Evolutionary conservation across 192 early-diverging fungal genomes (phyloP), one percentile per base, ranked within the genome.

Genomic region (Spizellomyces sp.): DNA sequence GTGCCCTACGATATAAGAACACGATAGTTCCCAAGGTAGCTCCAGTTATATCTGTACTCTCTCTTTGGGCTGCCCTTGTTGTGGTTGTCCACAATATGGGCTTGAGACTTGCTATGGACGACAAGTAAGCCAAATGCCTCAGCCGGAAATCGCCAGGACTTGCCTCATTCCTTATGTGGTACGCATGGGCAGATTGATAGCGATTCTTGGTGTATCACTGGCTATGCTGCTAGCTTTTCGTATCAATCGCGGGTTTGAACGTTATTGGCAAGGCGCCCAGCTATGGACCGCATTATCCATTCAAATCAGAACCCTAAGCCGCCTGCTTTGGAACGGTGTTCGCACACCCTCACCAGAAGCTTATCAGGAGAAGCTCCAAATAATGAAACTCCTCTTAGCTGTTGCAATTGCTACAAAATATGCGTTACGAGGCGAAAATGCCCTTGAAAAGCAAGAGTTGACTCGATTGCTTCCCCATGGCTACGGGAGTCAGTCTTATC

Each of bases 191-290:
- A 79, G 78, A 41, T 57, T 79, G 63, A 76, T 75, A 10, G 68
- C 70, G 9, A 73, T 75, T 50, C 59, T 79, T 45, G 78, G 78
- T 10, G 67, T 55, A 8, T 73, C 78, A 7, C 71, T 79, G 14
- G 78, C 78, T 77, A 77, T 93, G 76, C 76, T 93, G 41, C 77
- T 93, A 41, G 89, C 85, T 45, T 93, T 93, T 73, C 88, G 92
- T 72, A 91, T 87, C 62, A 92, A 91, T 71, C 87, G 85, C n/a
- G 89, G 87, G 62, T 85, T 77, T 67, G 74, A 84, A 22, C 55
- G 94, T 36, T 96, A 87, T 78, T 93, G 87, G 85, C 92, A 94
- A 76, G 94, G 92, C 17, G 84, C 93, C 27, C 86, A 90, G 77
- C 77, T 90, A n/a, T 96, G 93, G 93, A 79, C 78, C 5, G 57